Percentiles rank a stretch among this genome's conserved stretches.
Evolutionary conservation across 1,139 yeast genomes (phyloP).

Genomic region (Saccharomyces pastorianus): DNA sequence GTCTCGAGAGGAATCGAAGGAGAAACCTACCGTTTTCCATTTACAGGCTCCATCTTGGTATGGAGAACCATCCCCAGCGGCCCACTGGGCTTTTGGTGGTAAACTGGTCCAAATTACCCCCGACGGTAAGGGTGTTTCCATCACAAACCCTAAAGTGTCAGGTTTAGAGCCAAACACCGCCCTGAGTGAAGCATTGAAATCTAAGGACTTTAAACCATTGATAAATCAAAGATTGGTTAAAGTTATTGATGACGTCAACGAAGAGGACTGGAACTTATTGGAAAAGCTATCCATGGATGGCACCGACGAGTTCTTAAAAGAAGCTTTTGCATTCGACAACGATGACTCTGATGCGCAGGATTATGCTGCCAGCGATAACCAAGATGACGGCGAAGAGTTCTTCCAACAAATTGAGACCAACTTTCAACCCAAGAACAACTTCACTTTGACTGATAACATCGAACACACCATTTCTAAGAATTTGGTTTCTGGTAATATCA

Average conservation of each 20-base stretch:
- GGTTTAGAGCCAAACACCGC: slow-evolving; percentile 36
- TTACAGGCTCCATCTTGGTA: slow-evolving; percentile 88
- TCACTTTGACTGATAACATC: slow-evolving; percentile 32
- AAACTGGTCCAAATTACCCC: slow-evolving; percentile 57
- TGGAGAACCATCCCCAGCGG: slow-evolving; percentile 61
- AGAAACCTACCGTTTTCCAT: slow-evolving; percentile 35
- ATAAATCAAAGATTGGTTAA: slow-evolving; percentile 45
- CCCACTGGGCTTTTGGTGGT: slow-evolving; percentile 86
- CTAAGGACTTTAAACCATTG: slow-evolving; percentile 46
- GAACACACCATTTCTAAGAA: slow-evolving; percentile 47
- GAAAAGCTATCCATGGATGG: slow-evolving; percentile 48
- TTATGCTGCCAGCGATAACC: slow-evolving; percentile 14
- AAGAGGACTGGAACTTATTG: slow-evolving; percentile 72
- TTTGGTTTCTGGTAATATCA: slow-evolving; percentile 55
- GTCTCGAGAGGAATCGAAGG: slow-evolving; percentile 41
- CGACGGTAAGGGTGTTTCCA: slow-evolving; percentile 38
- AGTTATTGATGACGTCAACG: slow-evolving; percentile 40
- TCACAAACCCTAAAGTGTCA: slow-evolving; percentile 42
- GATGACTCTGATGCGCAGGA: slow-evolving; percentile 29
- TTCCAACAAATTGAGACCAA: slow-evolving; percentile 32
- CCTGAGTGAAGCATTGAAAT: slow-evolving; percentile 52
- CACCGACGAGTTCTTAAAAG: slow-evolving; percentile 35
- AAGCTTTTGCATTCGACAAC: slow-evolving; percentile 31
- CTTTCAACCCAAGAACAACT: slow-evolving; percentile 37
- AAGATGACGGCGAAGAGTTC: slow-evolving; percentile 31